Evolutionary conservation across 2,329 filamentous ascomycete genomes (phyloP).

Genomic region (Whalleya microplaca): DNA sequence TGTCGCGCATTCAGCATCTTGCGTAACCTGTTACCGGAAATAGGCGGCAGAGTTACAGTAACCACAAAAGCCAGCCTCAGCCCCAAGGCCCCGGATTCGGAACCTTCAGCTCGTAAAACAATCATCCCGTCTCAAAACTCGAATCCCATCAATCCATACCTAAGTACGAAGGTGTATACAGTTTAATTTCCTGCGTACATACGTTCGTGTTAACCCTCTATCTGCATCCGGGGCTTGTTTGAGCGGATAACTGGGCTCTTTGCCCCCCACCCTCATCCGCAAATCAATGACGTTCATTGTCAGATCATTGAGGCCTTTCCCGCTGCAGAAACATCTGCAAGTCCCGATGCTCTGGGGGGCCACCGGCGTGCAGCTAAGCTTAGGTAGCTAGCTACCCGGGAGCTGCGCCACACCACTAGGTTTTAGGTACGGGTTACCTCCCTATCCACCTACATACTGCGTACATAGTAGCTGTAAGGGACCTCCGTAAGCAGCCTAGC

Average conservation of each 20-base stretch:
- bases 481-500: not conserved
- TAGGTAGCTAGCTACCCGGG: not conserved
- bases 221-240: not conserved
- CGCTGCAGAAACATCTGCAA: not conserved
- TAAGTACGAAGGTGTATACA: not conserved
- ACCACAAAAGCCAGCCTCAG: not conserved
- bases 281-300: not conserved
- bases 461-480: not conserved
- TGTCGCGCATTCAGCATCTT: not conserved
- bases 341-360: not conserved
- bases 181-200: not conserved
- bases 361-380: not conserved
- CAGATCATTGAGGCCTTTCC: not conserved
- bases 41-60: not conserved
- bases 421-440: not conserved
- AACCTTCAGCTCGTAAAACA: not conserved
- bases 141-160: not conserved
- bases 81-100: not conserved
- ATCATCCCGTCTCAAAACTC: not conserved
- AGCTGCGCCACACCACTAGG: not conserved
- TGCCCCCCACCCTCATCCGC: no score
- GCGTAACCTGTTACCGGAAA: not conserved
- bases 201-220: not conserved
- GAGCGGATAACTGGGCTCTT: not conserved
- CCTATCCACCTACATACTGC: not conserved